Base-by-base conservation (phyloP, 192 early-diverging fungal species). In the Umbelopsis sp. region DNA sequence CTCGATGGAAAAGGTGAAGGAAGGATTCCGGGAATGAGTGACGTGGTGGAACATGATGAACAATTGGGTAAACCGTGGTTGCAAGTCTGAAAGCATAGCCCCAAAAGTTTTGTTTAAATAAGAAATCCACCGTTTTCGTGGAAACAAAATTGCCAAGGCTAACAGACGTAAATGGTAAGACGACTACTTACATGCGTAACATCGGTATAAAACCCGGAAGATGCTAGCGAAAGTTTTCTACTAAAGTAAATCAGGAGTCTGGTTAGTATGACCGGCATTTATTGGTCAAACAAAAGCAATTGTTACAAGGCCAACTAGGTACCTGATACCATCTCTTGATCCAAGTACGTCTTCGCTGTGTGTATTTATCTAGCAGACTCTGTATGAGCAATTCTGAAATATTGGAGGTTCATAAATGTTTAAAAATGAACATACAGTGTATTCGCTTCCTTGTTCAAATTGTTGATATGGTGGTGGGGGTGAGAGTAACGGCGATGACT, bases 381-480 rank as follows among this genome's bases (percentile, higher is more conserved):
- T 5, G 12, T 41, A 11, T 41, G 38, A 41, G 38, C 38, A 0
- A 41, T 3, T n/a, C n/a, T 41, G 38, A 11, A 41, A 41, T 41
- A 1, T 41, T 6, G 8, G 12, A 41, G 2, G 7, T 3, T 41
- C 2, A 41, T 3, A 49, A 16, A 17, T 9, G 43, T 44, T 49
- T 49, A 4, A 49, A 20, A 9, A 21, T 20, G 5, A 41, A 12
- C 32, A n/a, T 29, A 43, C 45, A 29, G 12, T 25, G 31, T 14
- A 26, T 5, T 54, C 26, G n/a, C 29, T 54, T 21, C 26, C 32
- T 25, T 47, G 54, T 7, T 44, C 44, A 47, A 20, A 36, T 43
- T 38, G 47, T 31, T 51, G 72, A 68, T 67, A 68, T 26, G 26
- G 65, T 44, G 38, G 72, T 49, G 21, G 65, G 68, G 22, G 47